A percentile compares a stretch with the other conserved stretches of the same genome.
phyloP scores from a whole-genome alignment of 1,284 basidiomycete species.

The Tranzscheliella williamsii region DNA sequence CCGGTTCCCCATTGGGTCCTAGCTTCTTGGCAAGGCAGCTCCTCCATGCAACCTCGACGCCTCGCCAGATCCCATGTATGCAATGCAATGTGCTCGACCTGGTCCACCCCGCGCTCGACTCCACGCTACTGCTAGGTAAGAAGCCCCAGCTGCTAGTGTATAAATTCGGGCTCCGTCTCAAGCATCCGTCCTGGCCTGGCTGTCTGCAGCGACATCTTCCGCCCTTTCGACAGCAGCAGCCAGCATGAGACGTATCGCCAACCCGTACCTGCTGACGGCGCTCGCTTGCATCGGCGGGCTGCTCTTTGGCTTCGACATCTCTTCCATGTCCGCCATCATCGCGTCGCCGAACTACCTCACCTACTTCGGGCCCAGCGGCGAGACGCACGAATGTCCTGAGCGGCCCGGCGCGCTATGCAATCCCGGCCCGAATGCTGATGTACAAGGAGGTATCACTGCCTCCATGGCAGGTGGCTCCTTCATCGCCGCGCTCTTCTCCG shows the following conservation, averaged over 20 bases:
- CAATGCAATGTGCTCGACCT: too few species aligned
- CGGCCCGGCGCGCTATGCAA: slow-evolving; percentile 18
- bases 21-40: too few species aligned
- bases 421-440: slow-evolving; percentile 9
- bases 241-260: slow-evolving; percentile 28
- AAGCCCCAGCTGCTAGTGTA: too few species aligned
- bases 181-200: too few species aligned
- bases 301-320: slow-evolving; percentile 38
- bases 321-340: slow-evolving; percentile 22
- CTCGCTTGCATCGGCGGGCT: slow-evolving; percentile 34
- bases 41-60: too few species aligned
- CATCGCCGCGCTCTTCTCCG: slow-evolving; percentile 35
- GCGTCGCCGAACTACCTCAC: slow-evolving; percentile 23
- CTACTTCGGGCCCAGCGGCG: slow-evolving; percentile 10
- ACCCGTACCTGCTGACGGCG: slow-evolving; percentile 31
- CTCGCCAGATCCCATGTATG: too few species aligned
- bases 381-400: slow-evolving; percentile 6
- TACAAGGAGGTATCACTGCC: slow-evolving; percentile 40
- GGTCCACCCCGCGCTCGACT: too few species aligned
- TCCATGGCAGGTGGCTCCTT: slow-evolving; percentile 42
- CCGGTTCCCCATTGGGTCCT: too few species aligned
- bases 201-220: too few species aligned
- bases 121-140: too few species aligned
- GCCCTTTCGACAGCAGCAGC: too few species aligned
- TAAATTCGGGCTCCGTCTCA: too few species aligned